Base-by-base conservation (phyloP, 331 rosid genomes). In the Dryas integrifolia region DNA sequence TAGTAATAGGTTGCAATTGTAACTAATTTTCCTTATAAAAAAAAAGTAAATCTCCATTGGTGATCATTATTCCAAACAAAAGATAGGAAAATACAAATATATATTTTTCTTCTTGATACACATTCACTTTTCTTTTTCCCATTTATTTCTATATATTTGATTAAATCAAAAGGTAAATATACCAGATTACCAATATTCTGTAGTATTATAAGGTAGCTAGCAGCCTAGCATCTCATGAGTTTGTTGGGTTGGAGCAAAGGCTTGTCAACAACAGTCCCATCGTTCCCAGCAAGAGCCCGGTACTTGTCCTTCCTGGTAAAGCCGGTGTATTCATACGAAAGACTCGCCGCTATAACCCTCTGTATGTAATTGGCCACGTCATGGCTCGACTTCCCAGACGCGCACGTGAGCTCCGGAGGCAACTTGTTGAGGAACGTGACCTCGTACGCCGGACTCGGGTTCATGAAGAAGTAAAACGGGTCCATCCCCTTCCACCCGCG, bases 401-500 rank as follows among this genome's bases (percentile, higher is more conserved):
- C 53, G 58, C 86, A 88, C 0, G 96, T 92, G n/a, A 92, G 68
- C 75, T 92, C 90, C 8, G 47, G 46, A 0, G 97, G 88, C 73
- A 90, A 47, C 85, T 88, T 92, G 41, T 84, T 87, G 78, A 90
- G 64, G 65, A 90, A 90, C 0, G 85, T 92, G 0, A 92, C 96
- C 65, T 92, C 98, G 46, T 92, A 92, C 1, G 82, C 66, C 4
- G 96, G 98, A 49, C 86, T 86, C 1, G 98, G 96, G 81, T 92
- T 90, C 98, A 90, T 90, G 84, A 90, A 88, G 80, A 92, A 88
- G 83, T 90, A 88, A 40, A 92, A 92, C 0, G 98, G 92, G 79
- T 92, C 98, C 96, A 92, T 86, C 24, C 96, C 96, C 43, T 92
- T 92, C 90, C 96, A 88, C 7, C 96, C 96, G 5, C 90, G 41